Evolutionary conservation across 106 monocot species (phyloP).

Genomic region (Acorus calamus): DNA sequence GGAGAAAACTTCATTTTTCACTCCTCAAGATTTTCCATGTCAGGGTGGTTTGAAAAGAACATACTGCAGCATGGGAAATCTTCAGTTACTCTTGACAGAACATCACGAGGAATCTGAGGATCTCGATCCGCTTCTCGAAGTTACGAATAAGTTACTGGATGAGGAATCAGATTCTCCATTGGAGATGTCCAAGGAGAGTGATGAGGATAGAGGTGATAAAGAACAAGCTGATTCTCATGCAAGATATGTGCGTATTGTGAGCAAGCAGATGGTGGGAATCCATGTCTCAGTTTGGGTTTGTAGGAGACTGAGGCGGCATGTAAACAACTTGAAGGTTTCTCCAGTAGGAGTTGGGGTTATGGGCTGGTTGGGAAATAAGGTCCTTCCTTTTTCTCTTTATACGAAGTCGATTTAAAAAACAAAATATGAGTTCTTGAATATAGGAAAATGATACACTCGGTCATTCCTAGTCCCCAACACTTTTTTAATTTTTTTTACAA

Average conservation of each 20-base stretch:
- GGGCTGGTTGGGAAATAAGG: conserved; percentile 91
- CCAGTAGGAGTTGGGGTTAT: conserved; percentile 68
- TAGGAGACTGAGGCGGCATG: conserved; percentile 36
- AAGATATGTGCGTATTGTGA: conserved; percentile 44
- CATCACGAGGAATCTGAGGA: conserved; percentile 26
- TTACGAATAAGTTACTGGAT: conserved; percentile 23
- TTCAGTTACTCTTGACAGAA: conserved; percentile 43
- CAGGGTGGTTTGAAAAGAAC: conserved; percentile 35
- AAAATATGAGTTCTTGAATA: too few species aligned
- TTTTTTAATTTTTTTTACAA: too few species aligned
- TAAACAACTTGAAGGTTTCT: conserved; percentile 56
- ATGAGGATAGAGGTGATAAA: conserved; percentile 6
- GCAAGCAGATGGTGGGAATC: conserved; percentile 87
- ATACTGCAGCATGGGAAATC: conserved; percentile 46
- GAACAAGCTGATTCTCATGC: conserved; percentile 7
- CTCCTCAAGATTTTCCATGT: not conserved
- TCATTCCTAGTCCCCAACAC: too few species aligned
- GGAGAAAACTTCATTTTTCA: conserved; percentile 10
- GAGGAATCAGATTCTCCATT: conserved; percentile 7
- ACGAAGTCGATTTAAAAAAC: too few species aligned
- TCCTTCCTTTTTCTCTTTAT: not conserved
- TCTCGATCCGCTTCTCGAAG: conserved; percentile 15
- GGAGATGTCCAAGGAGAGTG: conserved; percentile 4
- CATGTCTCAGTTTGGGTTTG: conserved; percentile 67
- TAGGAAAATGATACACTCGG: too few species aligned